Evolutionary conservation across 2,329 filamentous ascomycete species (phyloP).

Genomic region (Rhynchosporium agropyri): DNA sequence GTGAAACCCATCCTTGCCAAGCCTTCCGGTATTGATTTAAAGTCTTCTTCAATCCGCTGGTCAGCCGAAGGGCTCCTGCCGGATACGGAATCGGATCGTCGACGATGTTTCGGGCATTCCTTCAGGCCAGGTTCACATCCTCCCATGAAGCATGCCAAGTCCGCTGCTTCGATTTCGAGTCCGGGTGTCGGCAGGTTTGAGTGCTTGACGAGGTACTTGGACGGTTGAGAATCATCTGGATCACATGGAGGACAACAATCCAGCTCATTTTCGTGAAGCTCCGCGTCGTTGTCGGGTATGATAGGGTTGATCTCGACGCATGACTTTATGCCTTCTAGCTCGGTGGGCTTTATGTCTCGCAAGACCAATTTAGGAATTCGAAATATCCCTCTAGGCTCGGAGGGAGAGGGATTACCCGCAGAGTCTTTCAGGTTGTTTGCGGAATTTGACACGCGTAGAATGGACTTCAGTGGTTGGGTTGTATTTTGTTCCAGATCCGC

Average conservation of each 20-base stretch:
- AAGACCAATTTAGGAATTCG: slow-evolving; percentile 35
- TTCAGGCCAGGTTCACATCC: slow-evolving; percentile 30
- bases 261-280: slow-evolving; percentile 31
- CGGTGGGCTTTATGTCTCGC: slow-evolving; percentile 30
- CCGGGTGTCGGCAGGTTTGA: slow-evolving; percentile 15
- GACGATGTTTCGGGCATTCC: slow-evolving; percentile 29
- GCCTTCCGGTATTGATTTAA: slow-evolving; percentile 23
- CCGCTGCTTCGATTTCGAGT: slow-evolving; percentile 28
- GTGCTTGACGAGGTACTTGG: slow-evolving; percentile 29
- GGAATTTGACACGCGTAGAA: slow-evolving; percentile 14
- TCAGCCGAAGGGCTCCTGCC: background rate
- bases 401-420: slow-evolving; percentile 11
- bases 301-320: slow-evolving; percentile 30
- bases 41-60: slow-evolving; percentile 22
- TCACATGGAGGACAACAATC: slow-evolving; percentile 33
- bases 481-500: slow-evolving; percentile 16
- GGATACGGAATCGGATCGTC: slow-evolving; percentile 13
- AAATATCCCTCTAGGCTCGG: slow-evolving; percentile 29
- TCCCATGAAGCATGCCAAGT: slow-evolving; percentile 35
- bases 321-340: slow-evolving; percentile 27
- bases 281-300: slow-evolving; percentile 30
- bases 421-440: slow-evolving; percentile 21
- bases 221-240: slow-evolving; percentile 25
- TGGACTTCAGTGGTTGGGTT: slow-evolving; percentile 3
- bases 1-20: slow-evolving; percentile 16